Evolutionary conservation across 768 basidiomycete genomes (phyloP).

Genomic region (Pleurotus cornucopiae): DNA sequence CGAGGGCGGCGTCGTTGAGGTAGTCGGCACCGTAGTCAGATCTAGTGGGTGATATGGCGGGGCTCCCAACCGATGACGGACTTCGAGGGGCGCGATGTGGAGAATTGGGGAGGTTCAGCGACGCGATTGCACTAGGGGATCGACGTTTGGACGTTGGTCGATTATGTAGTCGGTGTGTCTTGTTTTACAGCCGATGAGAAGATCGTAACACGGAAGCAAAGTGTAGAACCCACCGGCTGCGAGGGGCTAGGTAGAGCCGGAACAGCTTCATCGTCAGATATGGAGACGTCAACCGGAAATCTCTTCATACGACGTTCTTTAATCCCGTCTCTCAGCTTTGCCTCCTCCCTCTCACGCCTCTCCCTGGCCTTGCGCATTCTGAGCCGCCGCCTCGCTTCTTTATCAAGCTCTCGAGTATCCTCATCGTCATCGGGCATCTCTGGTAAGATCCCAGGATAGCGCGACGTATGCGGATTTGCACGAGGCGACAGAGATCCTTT

Average conservation of each 20-base stretch:
- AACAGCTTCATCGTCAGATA: not conserved
- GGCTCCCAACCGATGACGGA: too few species aligned
- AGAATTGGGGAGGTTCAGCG: too few species aligned
- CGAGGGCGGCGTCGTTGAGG: too few species aligned
- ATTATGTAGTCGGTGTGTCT: too few species aligned
- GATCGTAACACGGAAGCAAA: not conserved
- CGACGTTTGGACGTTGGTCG: too few species aligned
- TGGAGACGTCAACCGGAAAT: constrained; percentile 15
- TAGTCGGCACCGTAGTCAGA: too few species aligned
- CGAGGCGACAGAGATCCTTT: not conserved
- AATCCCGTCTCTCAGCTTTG: constrained; percentile 9
- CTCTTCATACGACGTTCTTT: constrained; percentile 16
- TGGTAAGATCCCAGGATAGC: constrained; percentile 32
- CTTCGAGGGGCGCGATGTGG: too few species aligned
- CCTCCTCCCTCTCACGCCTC: constrained; percentile 14
- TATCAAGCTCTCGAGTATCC: constrained; percentile 25
- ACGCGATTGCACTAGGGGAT: too few species aligned
- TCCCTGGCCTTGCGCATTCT: constrained; percentile 15
- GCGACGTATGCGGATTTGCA: not conserved
- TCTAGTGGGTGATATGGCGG: too few species aligned
- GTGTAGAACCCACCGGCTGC: constrained; percentile 10
- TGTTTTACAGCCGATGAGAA: not conserved
- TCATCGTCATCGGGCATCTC: constrained; percentile 39
- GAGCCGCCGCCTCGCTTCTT: constrained; percentile 26
- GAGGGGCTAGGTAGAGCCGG: not conserved